Percentiles rank a stretch among this genome's conserved stretches.
These are phyloP conservation scores for Selenicereus undatus DNA, from an alignment of 148 eudicot species.

Conservation along the genomic window DNA sequence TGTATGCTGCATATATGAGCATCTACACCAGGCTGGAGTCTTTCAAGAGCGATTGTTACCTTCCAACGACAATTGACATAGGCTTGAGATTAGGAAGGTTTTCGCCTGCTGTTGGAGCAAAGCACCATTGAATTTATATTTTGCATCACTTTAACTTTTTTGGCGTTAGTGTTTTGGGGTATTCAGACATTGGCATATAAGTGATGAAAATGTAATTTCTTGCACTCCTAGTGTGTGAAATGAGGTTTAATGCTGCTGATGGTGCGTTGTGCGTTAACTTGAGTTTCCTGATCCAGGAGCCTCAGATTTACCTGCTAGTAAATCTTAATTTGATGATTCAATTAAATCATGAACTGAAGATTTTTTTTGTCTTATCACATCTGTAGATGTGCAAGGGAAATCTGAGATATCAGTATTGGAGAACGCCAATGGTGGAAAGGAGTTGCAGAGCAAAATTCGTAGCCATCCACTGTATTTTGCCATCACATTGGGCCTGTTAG, in stretches of 20 bases:
- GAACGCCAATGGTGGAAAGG: slow-evolving; percentile 28
- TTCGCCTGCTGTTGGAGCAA: not conserved
- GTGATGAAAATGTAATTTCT: not conserved
- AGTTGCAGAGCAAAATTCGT: slow-evolving; percentile 49
- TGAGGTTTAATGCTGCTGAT: not conserved
- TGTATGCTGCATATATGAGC: not conserved
- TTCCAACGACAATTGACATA: not conserved
- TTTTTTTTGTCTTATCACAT: not conserved
- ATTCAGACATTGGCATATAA: not conserved
- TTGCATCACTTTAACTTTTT: not conserved
- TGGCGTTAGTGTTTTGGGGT: not conserved
- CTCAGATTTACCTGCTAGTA: not conserved
- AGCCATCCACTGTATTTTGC: slow-evolving; percentile 94
- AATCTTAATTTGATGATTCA: slow-evolving; percentile 1
- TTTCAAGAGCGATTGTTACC: not conserved
- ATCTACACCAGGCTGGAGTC: not conserved
- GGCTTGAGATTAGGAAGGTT: not conserved
- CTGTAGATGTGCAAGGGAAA: slow-evolving; percentile 44
- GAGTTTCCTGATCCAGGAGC: not conserved
- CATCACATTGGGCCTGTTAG: slow-evolving; percentile 80
- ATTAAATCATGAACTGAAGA: not conserved
- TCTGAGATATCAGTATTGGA: slow-evolving; percentile 31
- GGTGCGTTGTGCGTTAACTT: not conserved
- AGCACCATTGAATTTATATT: not conserved
- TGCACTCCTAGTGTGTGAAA: not conserved